A percentile compares a stretch with the other conserved stretches of the same genome.
Evolutionary conservation across 352 stramenopile species (phyloP).

Genomic region (Chrysophaeum taylorii): DNA sequence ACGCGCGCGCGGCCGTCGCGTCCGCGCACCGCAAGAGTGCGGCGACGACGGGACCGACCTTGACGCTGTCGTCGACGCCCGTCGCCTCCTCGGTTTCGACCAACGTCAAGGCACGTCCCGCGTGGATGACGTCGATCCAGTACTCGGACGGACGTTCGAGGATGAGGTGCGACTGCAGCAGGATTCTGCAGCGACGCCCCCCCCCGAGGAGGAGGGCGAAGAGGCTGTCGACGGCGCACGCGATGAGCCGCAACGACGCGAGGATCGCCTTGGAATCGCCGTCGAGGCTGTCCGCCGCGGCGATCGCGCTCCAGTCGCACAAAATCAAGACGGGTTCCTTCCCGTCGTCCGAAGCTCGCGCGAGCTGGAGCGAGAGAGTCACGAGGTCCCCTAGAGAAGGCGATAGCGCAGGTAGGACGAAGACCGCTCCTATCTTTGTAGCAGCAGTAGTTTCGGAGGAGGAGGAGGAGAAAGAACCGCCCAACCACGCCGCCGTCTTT

Average conservation of each 20-base stretch:
- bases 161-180: constrained; percentile 55
- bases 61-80: constrained; percentile 5
- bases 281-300: constrained; percentile 43
- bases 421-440: not conserved
- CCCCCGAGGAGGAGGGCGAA: constrained; percentile 22
- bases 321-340: constrained; percentile 31
- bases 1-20: constrained; percentile 5
- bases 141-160: constrained; percentile 58
- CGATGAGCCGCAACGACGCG: constrained; percentile 42
- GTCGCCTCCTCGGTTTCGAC: constrained; percentile 37
- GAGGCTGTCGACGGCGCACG: constrained; percentile 41
- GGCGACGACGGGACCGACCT: constrained; percentile 18
- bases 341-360: not conserved
- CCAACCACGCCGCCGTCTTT: too few species aligned
- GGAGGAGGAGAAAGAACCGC: too few species aligned
- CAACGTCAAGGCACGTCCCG: constrained; percentile 52
- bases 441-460: too few species aligned
- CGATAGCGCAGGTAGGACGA: not conserved
- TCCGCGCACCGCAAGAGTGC: constrained; percentile 23
- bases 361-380: not conserved
- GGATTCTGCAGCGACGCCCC: constrained; percentile 43
- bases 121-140: constrained; percentile 66
- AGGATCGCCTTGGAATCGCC: constrained; percentile 47
- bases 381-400: not conserved
- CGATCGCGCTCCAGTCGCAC: constrained; percentile 51